These are phyloP conservation scores for Solanum appendiculatum DNA, from an alignment of 257 asterid species.

Conservation along the genomic window DNA sequence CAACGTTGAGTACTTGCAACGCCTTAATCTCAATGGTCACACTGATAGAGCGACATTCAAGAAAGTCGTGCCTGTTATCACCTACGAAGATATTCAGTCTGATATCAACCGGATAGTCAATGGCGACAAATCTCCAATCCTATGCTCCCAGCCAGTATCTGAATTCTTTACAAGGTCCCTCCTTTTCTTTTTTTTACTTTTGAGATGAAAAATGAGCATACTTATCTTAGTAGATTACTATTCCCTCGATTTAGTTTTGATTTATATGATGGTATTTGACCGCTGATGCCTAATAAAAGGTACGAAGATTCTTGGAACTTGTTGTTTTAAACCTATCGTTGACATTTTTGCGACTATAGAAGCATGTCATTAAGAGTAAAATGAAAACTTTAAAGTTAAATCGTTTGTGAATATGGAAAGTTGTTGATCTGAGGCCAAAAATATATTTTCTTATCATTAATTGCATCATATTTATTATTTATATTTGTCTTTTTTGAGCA, in stretches of 20 bases:
- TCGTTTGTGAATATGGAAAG: too few species aligned
- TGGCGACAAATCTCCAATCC: too few species aligned
- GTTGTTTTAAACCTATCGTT: too few species aligned
- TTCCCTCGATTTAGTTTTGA: background rate
- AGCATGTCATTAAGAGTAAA: background rate
- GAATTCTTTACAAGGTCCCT: conserved; percentile 24
- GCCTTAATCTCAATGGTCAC: conserved; percentile 15
- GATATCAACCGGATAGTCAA: too few species aligned
- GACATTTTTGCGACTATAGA: background rate
- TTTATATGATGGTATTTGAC: background rate
- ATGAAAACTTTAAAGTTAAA: too few species aligned
- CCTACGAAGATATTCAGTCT: conserved; percentile 32
- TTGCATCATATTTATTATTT: too few species aligned
- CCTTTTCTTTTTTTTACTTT: too few species aligned
- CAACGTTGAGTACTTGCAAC: conserved; percentile 22
- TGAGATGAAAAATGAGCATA: too few species aligned
- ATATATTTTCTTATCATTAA: too few species aligned
- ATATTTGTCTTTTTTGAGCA: too few species aligned
- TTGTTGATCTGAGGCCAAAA: too few species aligned
- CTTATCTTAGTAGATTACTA: background rate
- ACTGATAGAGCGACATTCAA: conserved; percentile 23
- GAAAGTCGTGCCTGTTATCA: conserved; percentile 18
- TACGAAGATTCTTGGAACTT: background rate
- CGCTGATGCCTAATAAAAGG: background rate
- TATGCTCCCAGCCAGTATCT: too few species aligned